Base-by-base conservation (phyloP, 164 flowering plant species). In the Buxus sempervirens region DNA sequence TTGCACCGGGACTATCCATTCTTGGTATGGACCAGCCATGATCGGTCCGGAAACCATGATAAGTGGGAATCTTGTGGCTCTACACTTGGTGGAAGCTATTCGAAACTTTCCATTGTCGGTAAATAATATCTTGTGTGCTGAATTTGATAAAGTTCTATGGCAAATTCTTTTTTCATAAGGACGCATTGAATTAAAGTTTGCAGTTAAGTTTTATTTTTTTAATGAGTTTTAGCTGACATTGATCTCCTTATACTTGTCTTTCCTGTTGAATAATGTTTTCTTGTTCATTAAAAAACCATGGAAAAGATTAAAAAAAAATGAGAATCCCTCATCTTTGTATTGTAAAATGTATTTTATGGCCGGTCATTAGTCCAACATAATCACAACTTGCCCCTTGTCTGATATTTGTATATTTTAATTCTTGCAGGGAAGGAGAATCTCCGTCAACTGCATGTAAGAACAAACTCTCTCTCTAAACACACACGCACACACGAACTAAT, bases 371-470 rank as follows among this genome's bases (percentile, higher is more conserved):
- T 15, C 13, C 51, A 45, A 45, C 56, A 19, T 25, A 18, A 19
- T 60, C 41, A 58, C 61, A 12, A 16, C n/a, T 9, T 28, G 26
- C n/a, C 32, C 25, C 28, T 15, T 28, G 24, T 41, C 73, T 81
- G 62, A 76, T 57, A 36, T 68, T 25, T 68, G 72, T 19, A 60
- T 38, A 58, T 60, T 69, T 63, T 54, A 42, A 63, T 28, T 61
- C 58, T 77, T 73, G 51, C 83, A 85, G 89, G 84, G 82, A 72
- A 63, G 64, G 63, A 73, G 82, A 79, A 41, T 61, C 74, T 25
- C 70, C 82, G 58, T 73, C 78, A n/a, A 68, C 76, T 23, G 58
- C 82, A 66, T 79, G 89, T 85, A 79, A 78, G 89, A 64, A 20
- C 19, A 21, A 12, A 51, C 38, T 48, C n/a, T 53, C 32, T 20